phyloP scores from a whole-genome alignment of 1,139 yeast genomes.

The Geotrichum armillariae region DNA sequence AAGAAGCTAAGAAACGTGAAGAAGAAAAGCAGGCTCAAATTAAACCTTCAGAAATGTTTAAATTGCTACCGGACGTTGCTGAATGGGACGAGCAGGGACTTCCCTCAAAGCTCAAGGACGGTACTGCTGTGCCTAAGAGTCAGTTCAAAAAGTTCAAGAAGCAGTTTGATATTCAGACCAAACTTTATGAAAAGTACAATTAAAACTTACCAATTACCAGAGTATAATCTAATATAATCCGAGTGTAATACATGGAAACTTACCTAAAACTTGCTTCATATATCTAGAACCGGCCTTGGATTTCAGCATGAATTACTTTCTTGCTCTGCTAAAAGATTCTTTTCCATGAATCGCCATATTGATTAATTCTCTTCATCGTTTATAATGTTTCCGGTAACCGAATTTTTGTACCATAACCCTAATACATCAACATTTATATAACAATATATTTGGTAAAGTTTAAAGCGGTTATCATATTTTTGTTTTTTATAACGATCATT shows the following conservation, averaged over 20 bases:
- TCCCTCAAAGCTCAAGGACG: slow-evolving; percentile 74
- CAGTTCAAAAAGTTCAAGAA: slow-evolving; percentile 78
- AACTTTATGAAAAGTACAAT: slow-evolving; percentile 65
- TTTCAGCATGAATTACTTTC: no score
- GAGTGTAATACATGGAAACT: neutral
- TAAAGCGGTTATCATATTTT: no score
- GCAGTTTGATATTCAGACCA: slow-evolving; percentile 76
- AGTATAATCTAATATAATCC: neutral
- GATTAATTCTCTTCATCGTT: no score
- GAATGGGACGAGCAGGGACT: slow-evolving; percentile 86
- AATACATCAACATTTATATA: no score
- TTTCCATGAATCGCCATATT: no score
- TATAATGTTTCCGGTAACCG: no score
- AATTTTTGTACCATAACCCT: no score
- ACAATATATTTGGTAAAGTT: no score
- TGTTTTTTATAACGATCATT: no score
- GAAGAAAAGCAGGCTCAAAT: slow-evolving; percentile 67
- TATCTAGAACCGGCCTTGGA: no score
- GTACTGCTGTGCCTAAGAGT: slow-evolving; percentile 88
- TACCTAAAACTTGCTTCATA: no score
- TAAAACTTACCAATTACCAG: neutral
- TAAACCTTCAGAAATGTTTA: slow-evolving; percentile 73
- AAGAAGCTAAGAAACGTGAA: slow-evolving; percentile 56
- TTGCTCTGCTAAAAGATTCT: no score
- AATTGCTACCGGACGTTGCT: slow-evolving; percentile 50